Conservation (phyloP, 306 rosid genomes). For the Sindora glabra region DNA sequence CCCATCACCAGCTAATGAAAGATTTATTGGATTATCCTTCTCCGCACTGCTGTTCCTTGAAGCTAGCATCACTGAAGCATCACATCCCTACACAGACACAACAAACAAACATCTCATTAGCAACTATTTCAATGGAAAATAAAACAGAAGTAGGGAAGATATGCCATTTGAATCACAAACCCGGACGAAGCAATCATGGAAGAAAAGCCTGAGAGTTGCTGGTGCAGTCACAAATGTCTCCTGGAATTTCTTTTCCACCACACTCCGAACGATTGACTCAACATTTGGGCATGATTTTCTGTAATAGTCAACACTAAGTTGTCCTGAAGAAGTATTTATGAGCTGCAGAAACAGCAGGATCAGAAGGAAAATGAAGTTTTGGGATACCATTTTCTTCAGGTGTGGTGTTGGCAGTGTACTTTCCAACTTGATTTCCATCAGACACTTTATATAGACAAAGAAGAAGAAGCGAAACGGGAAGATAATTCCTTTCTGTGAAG, state of each 20-base stretch:
- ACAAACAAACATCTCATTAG: background rate
- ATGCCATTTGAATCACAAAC: slow-evolving; percentile 16
- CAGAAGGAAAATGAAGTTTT: slow-evolving; percentile 10
- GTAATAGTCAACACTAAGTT: slow-evolving; percentile 45
- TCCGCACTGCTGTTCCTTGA: slow-evolving; percentile 45
- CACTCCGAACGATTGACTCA: slow-evolving; percentile 53
- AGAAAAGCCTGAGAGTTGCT: slow-evolving; percentile 79
- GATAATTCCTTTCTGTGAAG: background rate
- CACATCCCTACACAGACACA: slow-evolving; percentile 60
- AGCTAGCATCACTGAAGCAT: slow-evolving; percentile 74
- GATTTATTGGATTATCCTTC: slow-evolving; percentile 52
- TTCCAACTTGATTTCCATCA: too few species aligned
- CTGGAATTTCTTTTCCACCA: slow-evolving; percentile 50
- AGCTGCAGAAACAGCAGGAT: slow-evolving; percentile 27
- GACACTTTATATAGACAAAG: slow-evolving; percentile 22
- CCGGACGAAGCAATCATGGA: slow-evolving; percentile 83
- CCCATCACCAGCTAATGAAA: slow-evolving; percentile 85
- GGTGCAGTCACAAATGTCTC: slow-evolving; percentile 73
- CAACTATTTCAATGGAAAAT: background rate
- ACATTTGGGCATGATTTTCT: slow-evolving; percentile 60
- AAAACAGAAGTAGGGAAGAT: background rate
- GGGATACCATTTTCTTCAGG: slow-evolving; percentile 26
- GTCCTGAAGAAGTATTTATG: slow-evolving; percentile 18
- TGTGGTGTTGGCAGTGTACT: background rate
- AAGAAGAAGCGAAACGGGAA: background rate